phyloP scores from a whole-genome alignment of 164 flowering plant genomes.

The Vitis cinerea region DNA sequence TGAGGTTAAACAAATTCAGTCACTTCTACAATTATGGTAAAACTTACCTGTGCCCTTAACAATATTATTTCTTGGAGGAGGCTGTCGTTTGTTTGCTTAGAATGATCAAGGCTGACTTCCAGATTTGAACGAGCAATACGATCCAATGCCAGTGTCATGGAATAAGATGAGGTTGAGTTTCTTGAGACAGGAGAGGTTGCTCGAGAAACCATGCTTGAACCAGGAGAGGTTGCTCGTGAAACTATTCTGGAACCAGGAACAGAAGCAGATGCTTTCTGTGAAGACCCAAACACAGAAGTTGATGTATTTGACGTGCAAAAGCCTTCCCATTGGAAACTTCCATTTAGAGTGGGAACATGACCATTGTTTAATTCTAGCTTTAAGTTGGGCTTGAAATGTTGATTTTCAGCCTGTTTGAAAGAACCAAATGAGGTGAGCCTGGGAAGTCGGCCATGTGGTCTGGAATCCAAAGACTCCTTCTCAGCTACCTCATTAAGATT shows the following conservation, averaged over 20 bases:
- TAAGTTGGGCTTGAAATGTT: conserved; percentile 20
- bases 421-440: conserved; percentile 65
- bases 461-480: conserved; percentile 38
- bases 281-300: conserved; percentile 23
- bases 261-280: conserved; percentile 38
- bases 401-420: conserved; percentile 37
- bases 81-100: conserved; percentile 42
- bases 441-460: conserved; percentile 39
- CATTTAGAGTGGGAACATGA: conserved; percentile 33
- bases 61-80: conserved; percentile 51
- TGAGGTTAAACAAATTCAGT: too few species aligned
- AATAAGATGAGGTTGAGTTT: conserved; percentile 43
- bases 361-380: conserved; percentile 29
- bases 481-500: conserved; percentile 39
- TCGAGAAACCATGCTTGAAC: conserved; percentile 22
- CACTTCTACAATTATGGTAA: too few species aligned
- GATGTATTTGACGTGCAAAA: conserved; percentile 35
- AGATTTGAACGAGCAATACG: conserved; percentile 19
- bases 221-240: neutral
- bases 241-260: conserved; percentile 54
- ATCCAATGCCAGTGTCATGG: conserved; percentile 25
- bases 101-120: conserved; percentile 32
- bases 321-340: conserved; percentile 39
- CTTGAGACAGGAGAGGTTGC: conserved; percentile 59
- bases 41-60: conserved; percentile 66